Evolutionary conservation across 306 rosid genomes (phyloP).

Genomic region (Quillaja saponaria): DNA sequence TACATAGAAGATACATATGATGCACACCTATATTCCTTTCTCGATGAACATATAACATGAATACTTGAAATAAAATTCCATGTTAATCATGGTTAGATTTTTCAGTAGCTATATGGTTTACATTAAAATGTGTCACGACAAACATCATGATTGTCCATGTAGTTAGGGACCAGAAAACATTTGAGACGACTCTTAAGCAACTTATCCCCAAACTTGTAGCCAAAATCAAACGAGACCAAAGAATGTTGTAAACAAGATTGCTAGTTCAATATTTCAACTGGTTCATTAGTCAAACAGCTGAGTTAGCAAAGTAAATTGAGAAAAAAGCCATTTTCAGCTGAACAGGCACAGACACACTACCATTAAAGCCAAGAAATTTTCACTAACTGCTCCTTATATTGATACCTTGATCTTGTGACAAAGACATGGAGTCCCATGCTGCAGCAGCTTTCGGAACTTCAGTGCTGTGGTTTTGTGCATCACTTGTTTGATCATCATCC

Average conservation of each 20-base stretch:
- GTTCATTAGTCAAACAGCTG: background rate
- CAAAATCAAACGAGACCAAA: background rate
- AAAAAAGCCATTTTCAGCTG: constrained; percentile 16
- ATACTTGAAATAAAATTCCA: background rate
- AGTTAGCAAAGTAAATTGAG: constrained; percentile 1
- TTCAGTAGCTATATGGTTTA: background rate
- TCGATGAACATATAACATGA: background rate
- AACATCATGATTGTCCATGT: background rate
- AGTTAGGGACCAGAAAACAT: background rate
- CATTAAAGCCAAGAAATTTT: constrained; percentile 4
- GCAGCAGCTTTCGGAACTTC: constrained; percentile 36
- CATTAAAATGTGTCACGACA: background rate
- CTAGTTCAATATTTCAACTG: background rate
- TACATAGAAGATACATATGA: too few relatives aligned
- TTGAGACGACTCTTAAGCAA: background rate
- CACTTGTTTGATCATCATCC: constrained; percentile 18
- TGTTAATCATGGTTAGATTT: background rate
- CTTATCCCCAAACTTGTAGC: background rate
- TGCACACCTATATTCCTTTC: background rate
- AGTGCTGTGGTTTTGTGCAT: constrained; percentile 33
- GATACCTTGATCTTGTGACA: constrained; percentile 63
- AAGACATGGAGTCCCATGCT: constrained; percentile 37
- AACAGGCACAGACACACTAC: too few relatives aligned
- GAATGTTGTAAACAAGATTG: background rate
- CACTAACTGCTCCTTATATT: background rate